phyloP scores from a whole-genome alignment of 2,329 filamentous ascomycete genomes.

The Hypoxylon sp. region DNA sequence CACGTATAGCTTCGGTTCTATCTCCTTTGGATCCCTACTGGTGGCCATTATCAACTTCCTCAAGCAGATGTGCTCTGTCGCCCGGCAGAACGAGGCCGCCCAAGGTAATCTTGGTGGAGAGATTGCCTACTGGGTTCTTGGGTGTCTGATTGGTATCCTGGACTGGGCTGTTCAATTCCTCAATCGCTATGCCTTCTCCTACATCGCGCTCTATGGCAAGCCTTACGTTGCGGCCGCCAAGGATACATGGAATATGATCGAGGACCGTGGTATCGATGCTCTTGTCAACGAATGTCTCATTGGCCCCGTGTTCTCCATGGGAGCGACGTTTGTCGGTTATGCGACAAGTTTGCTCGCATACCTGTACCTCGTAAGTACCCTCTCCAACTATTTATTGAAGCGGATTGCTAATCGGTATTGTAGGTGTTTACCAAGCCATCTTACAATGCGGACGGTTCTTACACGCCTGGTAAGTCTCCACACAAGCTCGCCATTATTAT shows the following conservation, averaged over 20 bases:
- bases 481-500: no score
- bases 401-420: constrained; percentile 3
- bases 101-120: constrained; percentile 72
- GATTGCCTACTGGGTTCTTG: constrained; percentile 76
- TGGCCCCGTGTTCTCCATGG: constrained; percentile 65
- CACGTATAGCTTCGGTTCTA: constrained; percentile 92
- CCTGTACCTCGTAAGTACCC: constrained; percentile 85
- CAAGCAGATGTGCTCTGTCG: constrained; percentile 83
- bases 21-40: constrained; percentile 84
- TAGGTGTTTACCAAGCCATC: constrained; percentile 42
- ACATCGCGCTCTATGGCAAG: constrained; percentile 93
- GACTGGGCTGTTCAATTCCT: constrained; percentile 89
- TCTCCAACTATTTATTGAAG: constrained; percentile 55
- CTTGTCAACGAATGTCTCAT: constrained; percentile 89
- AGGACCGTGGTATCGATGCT: constrained; percentile 88
- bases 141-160: constrained; percentile 78
- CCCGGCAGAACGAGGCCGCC: constrained; percentile 68
- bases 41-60: constrained; percentile 89
- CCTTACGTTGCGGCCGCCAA: constrained; percentile 86
- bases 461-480: constrained; percentile 40
- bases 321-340: constrained; percentile 81
- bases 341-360: constrained; percentile 83
- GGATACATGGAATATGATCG: constrained; percentile 91
- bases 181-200: constrained; percentile 91
- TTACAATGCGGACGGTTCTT: constrained; percentile 40